A percentile compares a stretch with the other conserved stretches of the same genome.
Evolutionary conservation across 768 basidiomycete species (phyloP).

Genomic region (Ramaria rubella): DNA sequence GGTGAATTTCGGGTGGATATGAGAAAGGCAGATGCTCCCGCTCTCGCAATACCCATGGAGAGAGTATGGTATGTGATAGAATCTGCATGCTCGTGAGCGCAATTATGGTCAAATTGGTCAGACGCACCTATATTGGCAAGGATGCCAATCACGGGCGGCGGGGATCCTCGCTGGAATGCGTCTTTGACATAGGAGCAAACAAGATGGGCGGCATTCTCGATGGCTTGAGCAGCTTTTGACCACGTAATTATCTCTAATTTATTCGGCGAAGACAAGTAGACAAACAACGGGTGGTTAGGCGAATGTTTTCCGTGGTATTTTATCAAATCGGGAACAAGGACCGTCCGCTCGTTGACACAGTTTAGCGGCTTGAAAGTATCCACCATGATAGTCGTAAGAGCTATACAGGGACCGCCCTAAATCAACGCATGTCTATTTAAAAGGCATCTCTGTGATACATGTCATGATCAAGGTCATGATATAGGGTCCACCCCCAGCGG

Average conservation of each 20-base stretch:
- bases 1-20: constrained; percentile 30
- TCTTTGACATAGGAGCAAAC: background rate
- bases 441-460: too few species aligned
- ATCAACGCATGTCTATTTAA: too few species aligned
- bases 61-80: constrained; percentile 16
- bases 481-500: too few species aligned
- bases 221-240: constrained; percentile 11
- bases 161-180: background rate
- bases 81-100: constrained; percentile 19
- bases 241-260: constrained; percentile 13
- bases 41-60: constrained; percentile 9
- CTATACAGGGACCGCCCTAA: too few species aligned
- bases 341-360: too few species aligned
- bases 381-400: too few species aligned
- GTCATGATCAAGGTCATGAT: too few species aligned
- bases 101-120: background rate
- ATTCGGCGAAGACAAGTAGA: constrained; percentile 17
- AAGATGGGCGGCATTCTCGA: constrained; percentile 10
- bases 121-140: background rate
- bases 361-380: too few species aligned
- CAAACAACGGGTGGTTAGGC: constrained; percentile 15
- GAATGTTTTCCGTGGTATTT: background rate
- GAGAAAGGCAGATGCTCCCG: constrained; percentile 24
- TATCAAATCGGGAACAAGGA: background rate
- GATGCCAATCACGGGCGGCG: background rate